phyloP scores from a whole-genome alignment of 2,329 filamentous ascomycete species.

The Claviceps quebecensis region DNA sequence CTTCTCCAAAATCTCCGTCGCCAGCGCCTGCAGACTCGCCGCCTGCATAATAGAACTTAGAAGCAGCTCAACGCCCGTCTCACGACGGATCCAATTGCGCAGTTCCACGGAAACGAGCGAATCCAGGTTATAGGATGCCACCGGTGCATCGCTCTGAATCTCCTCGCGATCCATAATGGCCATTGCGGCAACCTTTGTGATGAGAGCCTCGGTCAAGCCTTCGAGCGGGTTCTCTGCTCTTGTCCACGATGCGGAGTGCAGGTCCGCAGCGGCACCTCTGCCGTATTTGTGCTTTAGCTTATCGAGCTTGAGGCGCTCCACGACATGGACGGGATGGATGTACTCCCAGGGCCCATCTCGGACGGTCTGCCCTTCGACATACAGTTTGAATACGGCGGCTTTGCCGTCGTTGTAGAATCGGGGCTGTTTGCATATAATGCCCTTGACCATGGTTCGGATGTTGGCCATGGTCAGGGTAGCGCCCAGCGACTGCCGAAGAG shows the following conservation, averaged over 20 bases:
- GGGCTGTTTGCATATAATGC: slow-evolving; percentile 3
- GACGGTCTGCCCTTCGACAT: not conserved
- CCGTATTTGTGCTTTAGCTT: not conserved
- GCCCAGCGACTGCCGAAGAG: slow-evolving; percentile 1
- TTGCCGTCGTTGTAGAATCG: not conserved
- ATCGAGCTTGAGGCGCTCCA: slow-evolving; percentile 1
- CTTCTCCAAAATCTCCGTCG: slow-evolving; percentile 2
- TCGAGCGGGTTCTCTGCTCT: slow-evolving; percentile 1
- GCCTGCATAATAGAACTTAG: slow-evolving; percentile 3
- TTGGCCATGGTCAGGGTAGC: slow-evolving; percentile 4
- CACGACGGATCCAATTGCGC: slow-evolving; percentile 25
- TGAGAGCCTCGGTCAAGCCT: slow-evolving; percentile 4
- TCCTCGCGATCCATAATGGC: slow-evolving; percentile 7
- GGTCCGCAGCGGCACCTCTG: not conserved
- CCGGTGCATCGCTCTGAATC: slow-evolving; percentile 14
- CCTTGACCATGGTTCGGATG: slow-evolving; percentile 5
- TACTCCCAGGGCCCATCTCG: slow-evolving; percentile 1
- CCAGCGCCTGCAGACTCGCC: slow-evolving; percentile 1
- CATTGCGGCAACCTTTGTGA: slow-evolving; percentile 5
- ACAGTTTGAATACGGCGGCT: slow-evolving; percentile 1
- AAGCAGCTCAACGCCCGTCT: slow-evolving; percentile 20
- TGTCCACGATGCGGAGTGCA: slow-evolving; percentile 1
- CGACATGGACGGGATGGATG: slow-evolving; percentile 1
- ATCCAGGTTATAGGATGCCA: slow-evolving; percentile 26
- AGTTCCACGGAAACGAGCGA: slow-evolving; percentile 27